phyloP scores from a whole-genome alignment of 768 basidiomycete species.

The Hericium rajendrae region DNA sequence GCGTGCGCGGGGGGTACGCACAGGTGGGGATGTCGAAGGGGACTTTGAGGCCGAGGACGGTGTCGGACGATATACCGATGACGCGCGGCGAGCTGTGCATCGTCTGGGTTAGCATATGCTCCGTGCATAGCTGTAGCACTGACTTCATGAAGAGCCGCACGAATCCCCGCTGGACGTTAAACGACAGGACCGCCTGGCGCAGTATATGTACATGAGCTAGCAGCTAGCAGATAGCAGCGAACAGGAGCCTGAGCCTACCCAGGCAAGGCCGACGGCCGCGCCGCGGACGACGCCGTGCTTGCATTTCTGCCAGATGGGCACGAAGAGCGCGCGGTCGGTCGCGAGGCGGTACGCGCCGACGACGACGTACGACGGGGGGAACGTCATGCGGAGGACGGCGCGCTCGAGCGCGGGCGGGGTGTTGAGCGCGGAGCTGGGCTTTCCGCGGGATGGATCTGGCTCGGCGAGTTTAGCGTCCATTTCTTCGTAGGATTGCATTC shows the following conservation, averaged over 20 bases:
- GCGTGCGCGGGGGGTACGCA: conserved; percentile 22
- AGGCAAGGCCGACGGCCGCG: conserved; percentile 51
- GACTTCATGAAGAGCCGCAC: conserved; percentile 62
- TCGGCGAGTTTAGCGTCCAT: too few species aligned
- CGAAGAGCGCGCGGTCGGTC: conserved; percentile 59
- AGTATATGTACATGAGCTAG: not conserved
- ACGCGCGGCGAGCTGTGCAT: conserved; percentile 47
- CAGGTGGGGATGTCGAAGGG: conserved; percentile 69
- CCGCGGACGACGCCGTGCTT: conserved; percentile 69
- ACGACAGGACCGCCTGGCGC: conserved; percentile 55
- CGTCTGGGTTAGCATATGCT: not conserved
- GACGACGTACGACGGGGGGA: conserved; percentile 75
- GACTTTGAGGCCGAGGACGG: conserved; percentile 52
- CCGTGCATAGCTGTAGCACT: conserved; percentile 8
- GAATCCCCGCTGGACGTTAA: conserved; percentile 59
- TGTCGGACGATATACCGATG: conserved; percentile 51
- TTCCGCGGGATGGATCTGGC: too few species aligned
- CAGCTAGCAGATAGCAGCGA: not conserved
- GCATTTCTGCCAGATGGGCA: conserved; percentile 81
- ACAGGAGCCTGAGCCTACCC: conserved; percentile 40
- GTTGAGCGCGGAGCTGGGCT: conserved; percentile 6
- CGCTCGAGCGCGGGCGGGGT: conserved; percentile 39
- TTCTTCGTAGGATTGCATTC: too few species aligned
- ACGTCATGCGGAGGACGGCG: conserved; percentile 54
- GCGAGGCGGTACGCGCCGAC: conserved; percentile 79